A percentile compares a stretch with the other conserved stretches of the same genome.
Conservation (phyloP, 768 basidiomycete species). For the Lactarius pseudohatsudake region DNA sequence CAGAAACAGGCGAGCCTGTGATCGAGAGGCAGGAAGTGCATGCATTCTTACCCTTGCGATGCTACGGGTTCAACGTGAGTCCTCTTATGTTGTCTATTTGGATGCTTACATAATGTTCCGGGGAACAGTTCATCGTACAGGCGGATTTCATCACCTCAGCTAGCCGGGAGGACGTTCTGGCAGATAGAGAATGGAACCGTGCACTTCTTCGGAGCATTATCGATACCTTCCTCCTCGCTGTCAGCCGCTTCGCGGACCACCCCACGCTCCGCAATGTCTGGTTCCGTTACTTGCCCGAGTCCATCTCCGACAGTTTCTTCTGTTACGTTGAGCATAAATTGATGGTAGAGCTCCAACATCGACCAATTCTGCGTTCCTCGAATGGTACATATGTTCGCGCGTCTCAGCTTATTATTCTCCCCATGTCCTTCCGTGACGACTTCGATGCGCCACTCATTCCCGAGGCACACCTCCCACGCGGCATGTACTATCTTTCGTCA, state of each 20-base stretch:
- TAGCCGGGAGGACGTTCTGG: conserved; percentile 34
- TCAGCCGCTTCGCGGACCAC: conserved; percentile 26
- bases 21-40: conserved; percentile 28
- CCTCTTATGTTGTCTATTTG: not conserved
- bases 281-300: conserved; percentile 33
- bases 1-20: conserved; percentile 21
- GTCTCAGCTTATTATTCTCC: conserved; percentile 17
- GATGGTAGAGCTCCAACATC: conserved; percentile 12
- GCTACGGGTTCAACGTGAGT: conserved; percentile 32
- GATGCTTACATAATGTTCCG: not conserved
- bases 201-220: conserved; percentile 29
- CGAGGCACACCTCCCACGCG: conserved; percentile 9
- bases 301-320: conserved; percentile 28
- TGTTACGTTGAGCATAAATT: conserved; percentile 20
- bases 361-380: conserved; percentile 28
- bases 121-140: conserved; percentile 34
- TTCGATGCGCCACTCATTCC: conserved; percentile 16
- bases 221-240: conserved; percentile 30
- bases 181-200: conserved; percentile 32
- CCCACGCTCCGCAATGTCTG: conserved; percentile 30
- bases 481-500: conserved; percentile 16
- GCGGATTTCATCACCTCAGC: conserved; percentile 36
- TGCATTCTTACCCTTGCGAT: conserved; percentile 32
- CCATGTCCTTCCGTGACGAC: conserved; percentile 8
- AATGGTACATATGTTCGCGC: conserved; percentile 23